Evolutionary conservation across 139 green algal genomes (phyloP).

Genomic region (Medakamo hakoo): DNA sequence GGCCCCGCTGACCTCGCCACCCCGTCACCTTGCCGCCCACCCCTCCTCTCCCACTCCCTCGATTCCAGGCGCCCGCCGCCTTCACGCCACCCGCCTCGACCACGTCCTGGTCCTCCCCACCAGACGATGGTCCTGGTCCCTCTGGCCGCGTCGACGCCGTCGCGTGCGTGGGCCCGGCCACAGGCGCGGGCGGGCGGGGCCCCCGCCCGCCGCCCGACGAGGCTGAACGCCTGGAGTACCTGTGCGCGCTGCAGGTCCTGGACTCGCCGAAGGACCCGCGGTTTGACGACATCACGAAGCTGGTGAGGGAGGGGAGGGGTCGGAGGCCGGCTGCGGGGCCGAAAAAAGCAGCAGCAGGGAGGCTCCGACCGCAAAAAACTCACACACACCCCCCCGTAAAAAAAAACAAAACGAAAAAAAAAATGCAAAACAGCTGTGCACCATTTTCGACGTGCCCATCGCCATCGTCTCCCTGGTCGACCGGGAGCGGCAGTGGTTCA

Average conservation of each 20-base stretch:
- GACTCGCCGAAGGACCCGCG: slow-evolving; percentile 36
- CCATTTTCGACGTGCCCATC: slow-evolving; percentile 45
- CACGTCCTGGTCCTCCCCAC: no score
- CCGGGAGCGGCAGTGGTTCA: slow-evolving; percentile 75
- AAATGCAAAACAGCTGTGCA: slow-evolving; percentile 6
- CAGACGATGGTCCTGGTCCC: no score
- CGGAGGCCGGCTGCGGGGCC: neutral
- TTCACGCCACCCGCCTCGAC: no score
- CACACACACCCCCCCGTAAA: neutral
- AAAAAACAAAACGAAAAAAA: no score
- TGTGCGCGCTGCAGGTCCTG: slow-evolving; percentile 31
- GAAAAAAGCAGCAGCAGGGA: neutral
- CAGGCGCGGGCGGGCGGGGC: no score
- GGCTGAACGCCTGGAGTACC: slow-evolving; percentile 14
- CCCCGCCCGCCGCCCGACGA: slow-evolving; percentile 18
- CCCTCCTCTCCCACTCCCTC: no score
- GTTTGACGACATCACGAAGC: slow-evolving; percentile 53
- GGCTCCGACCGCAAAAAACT: neutral
- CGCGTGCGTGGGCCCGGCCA: no score
- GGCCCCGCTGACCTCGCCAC: no score
- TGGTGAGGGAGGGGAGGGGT: slow-evolving; percentile 6
- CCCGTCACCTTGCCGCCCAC: no score
- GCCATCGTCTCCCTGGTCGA: slow-evolving; percentile 67
- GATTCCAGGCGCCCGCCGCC: no score
- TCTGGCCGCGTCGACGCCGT: no score